A percentile compares a stretch with the other conserved stretches of the same genome.
Conservation (phyloP, 23 red algal genomes). For the Rhodosorus marinus region DNA sequence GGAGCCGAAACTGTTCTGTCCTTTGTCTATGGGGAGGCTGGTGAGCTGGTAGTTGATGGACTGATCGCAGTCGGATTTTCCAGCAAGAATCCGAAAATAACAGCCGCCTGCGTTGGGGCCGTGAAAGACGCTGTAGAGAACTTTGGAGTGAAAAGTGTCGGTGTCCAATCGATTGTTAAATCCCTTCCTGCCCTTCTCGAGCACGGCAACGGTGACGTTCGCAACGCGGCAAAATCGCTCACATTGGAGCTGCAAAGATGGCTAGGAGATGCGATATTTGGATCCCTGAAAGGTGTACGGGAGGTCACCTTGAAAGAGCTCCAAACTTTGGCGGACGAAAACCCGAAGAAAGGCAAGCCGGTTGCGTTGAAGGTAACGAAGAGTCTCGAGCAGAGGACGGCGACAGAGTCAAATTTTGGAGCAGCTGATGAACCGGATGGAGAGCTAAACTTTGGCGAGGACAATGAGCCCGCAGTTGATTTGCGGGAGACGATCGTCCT, state of each 20-base stretch:
- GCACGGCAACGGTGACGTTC: conserved; percentile 64
- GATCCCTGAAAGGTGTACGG: conserved; percentile 17
- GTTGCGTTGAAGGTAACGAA: no score
- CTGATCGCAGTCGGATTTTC: conserved; percentile 32
- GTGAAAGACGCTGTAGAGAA: conserved; percentile 29
- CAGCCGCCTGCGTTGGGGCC: conserved; percentile 35
- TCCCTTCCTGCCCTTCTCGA: conserved; percentile 59
- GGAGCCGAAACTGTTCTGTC: conserved; percentile 48
- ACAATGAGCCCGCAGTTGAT: no score
- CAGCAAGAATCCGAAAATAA: conserved; percentile 74
- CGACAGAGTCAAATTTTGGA: no score
- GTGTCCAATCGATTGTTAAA: conserved; percentile 28
- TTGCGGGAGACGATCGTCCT: no score
- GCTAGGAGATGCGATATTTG: conserved; percentile 20
- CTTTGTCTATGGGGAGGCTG: conserved; percentile 55
- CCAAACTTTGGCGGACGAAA: no score
- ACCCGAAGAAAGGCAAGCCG: no score
- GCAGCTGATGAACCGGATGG: no score
- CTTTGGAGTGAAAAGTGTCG: conserved; percentile 27
- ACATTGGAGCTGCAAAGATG: conserved; percentile 64
- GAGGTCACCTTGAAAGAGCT: conserved; percentile 68
- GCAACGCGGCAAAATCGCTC: conserved; percentile 63
- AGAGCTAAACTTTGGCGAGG: no score
- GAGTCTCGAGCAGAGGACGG: no score
- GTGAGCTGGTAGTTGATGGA: conserved; percentile 31